These are phyloP conservation scores for Epichloe sibirici DNA, from an alignment of 2,329 filamentous ascomycete genomes.

Conservation along the genomic window DNA sequence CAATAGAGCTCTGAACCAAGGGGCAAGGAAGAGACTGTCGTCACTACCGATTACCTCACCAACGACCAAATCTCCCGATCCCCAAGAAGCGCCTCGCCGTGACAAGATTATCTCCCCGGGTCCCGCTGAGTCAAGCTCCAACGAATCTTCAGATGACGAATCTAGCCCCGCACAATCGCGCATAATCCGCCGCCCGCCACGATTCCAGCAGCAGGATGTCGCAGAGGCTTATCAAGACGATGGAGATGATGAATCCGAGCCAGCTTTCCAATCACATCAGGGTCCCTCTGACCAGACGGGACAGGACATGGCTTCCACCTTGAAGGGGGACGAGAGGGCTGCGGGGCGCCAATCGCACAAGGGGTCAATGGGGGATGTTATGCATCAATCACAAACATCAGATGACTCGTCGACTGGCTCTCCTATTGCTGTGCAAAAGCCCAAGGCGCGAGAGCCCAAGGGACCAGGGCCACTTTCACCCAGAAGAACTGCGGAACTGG, in stretches of 20 bases:
- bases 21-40: slow-evolving; percentile 27
- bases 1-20: slow-evolving; percentile 16
- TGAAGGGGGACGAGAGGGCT: slow-evolving; percentile 32
- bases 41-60: slow-evolving; percentile 29
- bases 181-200: slow-evolving; percentile 47
- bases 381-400: slow-evolving; percentile 42
- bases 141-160: slow-evolving; percentile 32
- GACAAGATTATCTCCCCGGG: slow-evolving; percentile 21
- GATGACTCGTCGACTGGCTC: slow-evolving; percentile 50
- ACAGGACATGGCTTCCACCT: slow-evolving; percentile 39
- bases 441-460: slow-evolving; percentile 20
- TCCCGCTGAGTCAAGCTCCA: slow-evolving; percentile 25
- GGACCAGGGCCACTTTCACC: slow-evolving; percentile 41
- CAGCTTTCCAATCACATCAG: slow-evolving; percentile 41
- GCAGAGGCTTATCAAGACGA: slow-evolving; percentile 30
- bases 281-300: slow-evolving; percentile 22
- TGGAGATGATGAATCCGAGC: slow-evolving; percentile 45
- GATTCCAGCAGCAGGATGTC: slow-evolving; percentile 31
- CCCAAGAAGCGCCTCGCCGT: slow-evolving; percentile 8
- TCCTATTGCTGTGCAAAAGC: slow-evolving; percentile 23
- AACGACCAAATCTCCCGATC: slow-evolving; percentile 13
- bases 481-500: slow-evolving; percentile 45
- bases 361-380: slow-evolving; percentile 20
- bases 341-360: slow-evolving; percentile 18
- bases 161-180: slow-evolving; percentile 45